A percentile compares a stretch with the other conserved stretches of the same genome.
Evolutionary conservation across 148 eudicot genomes (phyloP).

Genomic region (Gaultheria prostrata): DNA sequence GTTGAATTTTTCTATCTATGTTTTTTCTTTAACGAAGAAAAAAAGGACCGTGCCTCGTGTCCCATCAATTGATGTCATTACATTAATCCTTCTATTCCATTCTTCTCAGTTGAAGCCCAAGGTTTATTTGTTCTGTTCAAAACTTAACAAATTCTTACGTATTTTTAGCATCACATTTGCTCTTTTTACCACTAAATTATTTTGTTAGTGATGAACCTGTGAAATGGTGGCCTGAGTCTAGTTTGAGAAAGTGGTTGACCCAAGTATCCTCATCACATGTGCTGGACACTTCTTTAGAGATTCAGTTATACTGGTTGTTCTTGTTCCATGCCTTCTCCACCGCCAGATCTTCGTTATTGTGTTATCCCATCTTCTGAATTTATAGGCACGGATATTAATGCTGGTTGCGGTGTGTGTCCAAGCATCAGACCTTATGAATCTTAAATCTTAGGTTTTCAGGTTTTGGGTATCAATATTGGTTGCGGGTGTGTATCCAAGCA

Average conservation of each 20-base stretch:
- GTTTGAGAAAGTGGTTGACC: not conserved
- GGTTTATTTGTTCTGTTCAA: not conserved
- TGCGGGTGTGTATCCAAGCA: no score
- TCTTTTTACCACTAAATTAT: not conserved
- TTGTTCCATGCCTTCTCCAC: not conserved
- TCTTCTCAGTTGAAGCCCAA: not conserved
- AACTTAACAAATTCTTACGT: not conserved
- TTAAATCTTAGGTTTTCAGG: no score
- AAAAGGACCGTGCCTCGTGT: not conserved
- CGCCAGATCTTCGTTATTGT: not conserved
- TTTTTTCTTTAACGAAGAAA: not conserved
- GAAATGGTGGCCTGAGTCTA: not conserved
- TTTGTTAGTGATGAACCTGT: not conserved
- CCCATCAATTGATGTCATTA: not conserved
- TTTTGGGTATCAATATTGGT: no score
- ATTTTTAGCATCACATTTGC: not conserved
- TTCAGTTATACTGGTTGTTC: not conserved
- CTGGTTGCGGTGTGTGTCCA: no score
- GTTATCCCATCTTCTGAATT: no score
- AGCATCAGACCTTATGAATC: no score
- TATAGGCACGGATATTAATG: no score
- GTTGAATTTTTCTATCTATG: not conserved
- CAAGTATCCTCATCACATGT: not conserved
- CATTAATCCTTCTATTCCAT: not conserved
- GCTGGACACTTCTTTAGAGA: no score